Percentiles rank a stretch among this genome's conserved stretches.
These are phyloP conservation scores for Lentinus tigrinus DNA, from an alignment of 768 basidiomycete species.

Conservation along the genomic window DNA sequence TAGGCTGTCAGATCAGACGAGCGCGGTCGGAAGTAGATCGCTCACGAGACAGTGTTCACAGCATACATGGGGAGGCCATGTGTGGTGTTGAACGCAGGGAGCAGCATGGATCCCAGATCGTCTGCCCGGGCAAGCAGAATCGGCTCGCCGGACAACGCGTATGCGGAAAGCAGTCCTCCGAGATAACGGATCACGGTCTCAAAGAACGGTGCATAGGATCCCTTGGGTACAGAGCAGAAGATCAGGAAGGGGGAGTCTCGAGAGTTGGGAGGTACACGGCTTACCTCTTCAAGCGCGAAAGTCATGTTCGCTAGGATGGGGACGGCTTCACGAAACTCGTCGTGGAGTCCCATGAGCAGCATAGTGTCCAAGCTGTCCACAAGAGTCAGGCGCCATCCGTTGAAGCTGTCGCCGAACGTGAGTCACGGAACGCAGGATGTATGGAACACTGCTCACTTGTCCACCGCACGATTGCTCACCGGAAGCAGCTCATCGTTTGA, in stretches of 20 bases:
- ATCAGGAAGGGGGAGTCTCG: neutral
- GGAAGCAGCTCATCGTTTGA: conserved; percentile 65
- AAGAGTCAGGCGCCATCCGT: conserved; percentile 76
- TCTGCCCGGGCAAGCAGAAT: conserved; percentile 69
- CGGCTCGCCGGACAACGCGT: conserved; percentile 67
- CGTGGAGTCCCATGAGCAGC: conserved; percentile 72
- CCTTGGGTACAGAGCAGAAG: conserved; percentile 9
- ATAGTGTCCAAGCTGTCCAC: conserved; percentile 88
- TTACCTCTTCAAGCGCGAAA: conserved; percentile 42
- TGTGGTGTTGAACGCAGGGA: conserved; percentile 68
- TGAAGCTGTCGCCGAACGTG: conserved; percentile 49
- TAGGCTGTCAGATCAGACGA: neutral
- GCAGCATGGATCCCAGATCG: conserved; percentile 71
- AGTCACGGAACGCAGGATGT: neutral
- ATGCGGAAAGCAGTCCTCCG: conserved; percentile 82
- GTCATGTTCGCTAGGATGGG: conserved; percentile 47
- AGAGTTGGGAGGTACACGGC: conserved; percentile 29
- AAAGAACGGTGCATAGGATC: conserved; percentile 55
- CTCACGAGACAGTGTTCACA: conserved; percentile 65
- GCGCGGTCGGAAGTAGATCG: neutral
- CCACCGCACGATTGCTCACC: conserved; percentile 40
- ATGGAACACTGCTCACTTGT: conserved; percentile 45
- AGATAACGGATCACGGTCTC: conserved; percentile 89
- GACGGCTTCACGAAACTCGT: conserved; percentile 68
- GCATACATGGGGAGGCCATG: conserved; percentile 71